These are phyloP conservation scores for Rhizophlyctis rosea DNA, from an alignment of 192 early-diverging fungal genomes.

Conservation along the genomic window DNA sequence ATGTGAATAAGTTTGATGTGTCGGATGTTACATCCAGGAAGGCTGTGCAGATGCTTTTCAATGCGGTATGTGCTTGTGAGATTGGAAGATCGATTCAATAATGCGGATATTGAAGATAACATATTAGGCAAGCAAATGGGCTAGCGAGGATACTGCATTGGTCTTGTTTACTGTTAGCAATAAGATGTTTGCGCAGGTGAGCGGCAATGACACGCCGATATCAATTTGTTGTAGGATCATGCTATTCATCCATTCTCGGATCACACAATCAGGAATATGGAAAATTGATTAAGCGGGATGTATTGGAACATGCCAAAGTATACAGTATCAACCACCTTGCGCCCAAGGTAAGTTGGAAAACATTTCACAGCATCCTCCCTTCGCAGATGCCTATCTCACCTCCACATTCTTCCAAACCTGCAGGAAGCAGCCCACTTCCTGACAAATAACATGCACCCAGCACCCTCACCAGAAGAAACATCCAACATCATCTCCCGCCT, in stretches of 20 bases:
- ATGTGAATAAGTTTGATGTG: neutral
- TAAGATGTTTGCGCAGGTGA: neutral
- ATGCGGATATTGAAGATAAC: too few relatives aligned
- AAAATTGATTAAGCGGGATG: neutral
- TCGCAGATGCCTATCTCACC: neutral
- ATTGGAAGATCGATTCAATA: too few relatives aligned
- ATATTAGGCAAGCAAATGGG: neutral
- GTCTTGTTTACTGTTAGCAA: neutral
- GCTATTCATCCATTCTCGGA: too few relatives aligned
- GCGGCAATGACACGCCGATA: neutral
- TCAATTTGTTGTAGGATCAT: neutral
- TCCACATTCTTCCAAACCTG: neutral
- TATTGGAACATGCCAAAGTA: neutral
- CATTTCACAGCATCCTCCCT: neutral
- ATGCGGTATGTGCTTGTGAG: neutral
- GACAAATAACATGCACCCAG: neutral
- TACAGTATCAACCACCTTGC: neutral
- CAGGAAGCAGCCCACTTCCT: slow-evolving; percentile 1
- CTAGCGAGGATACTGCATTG: neutral
- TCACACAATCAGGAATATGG: slow-evolving; percentile 1
- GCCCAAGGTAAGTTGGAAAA: neutral
- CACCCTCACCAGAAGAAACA: neutral
- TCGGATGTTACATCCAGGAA: neutral
- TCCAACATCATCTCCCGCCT: neutral
- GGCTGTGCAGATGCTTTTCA: neutral